Evolutionary conservation across 108 stramenopile genomes (phyloP), one percentile per base, ranked within the genome.

Genomic region (Bacterosira constricta): DNA sequence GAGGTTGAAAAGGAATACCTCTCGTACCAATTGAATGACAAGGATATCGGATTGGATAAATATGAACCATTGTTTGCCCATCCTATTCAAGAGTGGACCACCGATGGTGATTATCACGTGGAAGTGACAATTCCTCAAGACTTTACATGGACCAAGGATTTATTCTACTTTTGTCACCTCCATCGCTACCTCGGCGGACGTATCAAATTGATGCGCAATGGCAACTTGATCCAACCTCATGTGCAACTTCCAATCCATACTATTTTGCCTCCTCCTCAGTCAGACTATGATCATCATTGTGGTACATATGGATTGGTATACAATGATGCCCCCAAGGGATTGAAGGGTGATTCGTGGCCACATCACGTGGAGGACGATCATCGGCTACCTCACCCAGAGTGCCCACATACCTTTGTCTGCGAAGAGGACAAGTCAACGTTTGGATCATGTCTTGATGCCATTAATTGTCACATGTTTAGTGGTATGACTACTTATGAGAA

Each of bases 141-240:
- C 39, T 77, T 34, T 12, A 49, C 44, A 10, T 82, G 59, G 47
- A 67, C 60, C 2, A 17, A 76, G 58, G 96, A 96, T 71, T 86
- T 96, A 46, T 96, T 96, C 54, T 94, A 94, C 75, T 96, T 94
- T 64, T 96, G 96, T 72, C 96, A 96, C 73, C 79, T 92, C 44
- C 90, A 91, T 79, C 55, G 79, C 60, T 56, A 49, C 18, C 85
- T 92, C 83, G 69, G 75, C 8, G 90, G 85, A 18, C 57, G 90
- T 20, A 91, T 96, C 79, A 85, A 90, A 63, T 71, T 94, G 21
- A 64, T 89, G 1, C 74, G 90, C 5, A 53, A 71, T 18, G 85
- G 79, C 31, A 21, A 27, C 8, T 21, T 60, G 10, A 26, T 76
- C 45, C 56, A 76, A 23, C 61, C 69, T 15, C 13, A 61, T 17